Base-by-base conservation (phyloP, 495 filamentous ascomycete species). In the Paragyromitra xinjiangensis region DNA sequence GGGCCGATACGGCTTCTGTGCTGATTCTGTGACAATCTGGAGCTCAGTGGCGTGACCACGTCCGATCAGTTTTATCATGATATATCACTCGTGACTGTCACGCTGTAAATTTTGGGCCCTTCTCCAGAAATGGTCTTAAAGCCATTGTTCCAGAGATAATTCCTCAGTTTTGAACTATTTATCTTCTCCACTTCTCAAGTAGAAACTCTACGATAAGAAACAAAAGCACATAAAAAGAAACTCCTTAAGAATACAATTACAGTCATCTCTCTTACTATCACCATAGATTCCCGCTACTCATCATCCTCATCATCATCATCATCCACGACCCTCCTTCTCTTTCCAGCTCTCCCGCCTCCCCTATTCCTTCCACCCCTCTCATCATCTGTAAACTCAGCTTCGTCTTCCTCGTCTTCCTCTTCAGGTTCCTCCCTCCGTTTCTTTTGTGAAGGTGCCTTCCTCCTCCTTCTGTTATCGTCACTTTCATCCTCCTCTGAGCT, bases 401-500 rank as follows among this genome's bases (percentile, higher is more conserved):
- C 79, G 22, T 81, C 77, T 65, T 79, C 77, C n/a, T 81, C 80
- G 0, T 79, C 76, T 19, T 81, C 79, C 48, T 81, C 80, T 5
- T 82, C 80, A 6, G 59, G 73, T 26, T 78, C 80, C n/a, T 78
- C 79, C 40, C 79, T 77, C 40, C 76, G 75, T 63, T 75, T 78
- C 65, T 81, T 83, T 45, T 37, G 61, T 1, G 39, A 22, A 1
- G 61, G 69, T 29, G 19, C 76, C 81, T 71, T 80, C 63, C 34
- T 80, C 56, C 51, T 84, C 80, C 75, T 83, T 63, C 69, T 85
- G 14, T 70, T 64, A 7, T 78, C 53, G 34, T 70, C 77, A 26
- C 77, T 84, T 55, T 87, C 85, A n/a, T 87, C 88, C 59, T 90
- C 90, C 37, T 88, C 88, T 51, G 88, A 89, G 22, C 87, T 88